phyloP scores from a whole-genome alignment of 1,284 basidiomycete genomes.

The Sporisorium graminicola region DNA sequence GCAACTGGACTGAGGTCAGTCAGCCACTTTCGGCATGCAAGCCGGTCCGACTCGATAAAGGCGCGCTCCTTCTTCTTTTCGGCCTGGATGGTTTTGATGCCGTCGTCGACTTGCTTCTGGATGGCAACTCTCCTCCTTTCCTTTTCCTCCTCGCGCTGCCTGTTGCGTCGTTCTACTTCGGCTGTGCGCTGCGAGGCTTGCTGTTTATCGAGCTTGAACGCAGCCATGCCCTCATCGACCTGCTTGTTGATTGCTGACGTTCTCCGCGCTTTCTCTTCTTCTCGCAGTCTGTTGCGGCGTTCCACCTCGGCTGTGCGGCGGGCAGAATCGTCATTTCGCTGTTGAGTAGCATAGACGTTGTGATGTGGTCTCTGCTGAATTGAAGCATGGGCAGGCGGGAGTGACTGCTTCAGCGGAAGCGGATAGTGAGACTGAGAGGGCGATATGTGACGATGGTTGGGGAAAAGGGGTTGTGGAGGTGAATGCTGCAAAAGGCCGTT shows the following conservation, averaged over 20 bases:
- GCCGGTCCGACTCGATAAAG: constrained; percentile 15
- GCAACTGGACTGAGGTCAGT: background rate
- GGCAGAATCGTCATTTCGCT: constrained; percentile 16
- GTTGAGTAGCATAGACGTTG: background rate
- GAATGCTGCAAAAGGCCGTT: constrained; percentile 1
- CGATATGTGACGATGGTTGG: background rate
- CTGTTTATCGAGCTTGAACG: constrained; percentile 24
- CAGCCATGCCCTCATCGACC: constrained; percentile 25
- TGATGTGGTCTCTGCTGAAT: background rate
- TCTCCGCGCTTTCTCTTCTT: constrained; percentile 25
- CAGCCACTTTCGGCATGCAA: constrained; percentile 32
- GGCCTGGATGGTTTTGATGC: constrained; percentile 26
- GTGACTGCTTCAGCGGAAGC: background rate
- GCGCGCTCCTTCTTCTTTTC: constrained; percentile 25
- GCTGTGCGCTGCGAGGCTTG: constrained; percentile 15
- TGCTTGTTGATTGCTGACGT: constrained; percentile 29
- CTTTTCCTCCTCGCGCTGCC: constrained; percentile 29
- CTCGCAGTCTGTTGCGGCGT: constrained; percentile 30
- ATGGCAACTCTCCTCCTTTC: constrained; percentile 17
- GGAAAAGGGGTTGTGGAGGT: background rate
- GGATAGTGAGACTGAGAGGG: background rate
- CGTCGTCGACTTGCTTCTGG: constrained; percentile 26
- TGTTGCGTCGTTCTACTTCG: constrained; percentile 38
- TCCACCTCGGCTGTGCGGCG: constrained; percentile 28
- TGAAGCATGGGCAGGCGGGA: background rate